Percentiles rank a stretch among this genome's conserved stretches.
These are phyloP conservation scores for Huntiella bhutanensis DNA, from an alignment of 2,329 filamentous ascomycete genomes.

Conservation along the genomic window DNA sequence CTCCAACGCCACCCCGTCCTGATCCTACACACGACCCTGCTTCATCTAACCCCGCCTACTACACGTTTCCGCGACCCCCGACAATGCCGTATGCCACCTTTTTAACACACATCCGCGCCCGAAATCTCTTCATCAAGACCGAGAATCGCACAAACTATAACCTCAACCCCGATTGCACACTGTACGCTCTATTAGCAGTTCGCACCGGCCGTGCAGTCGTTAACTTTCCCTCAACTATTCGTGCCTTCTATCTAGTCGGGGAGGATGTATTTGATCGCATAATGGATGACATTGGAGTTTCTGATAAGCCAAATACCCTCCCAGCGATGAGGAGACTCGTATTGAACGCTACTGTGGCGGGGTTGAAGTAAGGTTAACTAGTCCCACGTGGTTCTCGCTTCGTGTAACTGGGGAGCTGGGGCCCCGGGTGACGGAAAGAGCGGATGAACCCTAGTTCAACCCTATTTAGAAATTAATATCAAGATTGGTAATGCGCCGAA, in stretches of 20 bases:
- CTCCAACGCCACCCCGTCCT: too few relatives aligned
- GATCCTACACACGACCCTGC: not conserved
- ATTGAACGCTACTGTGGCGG: not conserved
- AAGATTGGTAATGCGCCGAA: too few relatives aligned
- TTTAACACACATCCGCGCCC: not conserved
- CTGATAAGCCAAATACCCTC: not conserved
- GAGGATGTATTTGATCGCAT: slow-evolving; percentile 1
- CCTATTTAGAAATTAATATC: too few relatives aligned
- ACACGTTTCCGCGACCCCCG: not conserved
- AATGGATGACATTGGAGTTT: not conserved
- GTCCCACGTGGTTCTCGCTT: too few relatives aligned
- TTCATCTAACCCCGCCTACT: not conserved
- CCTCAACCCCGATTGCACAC: not conserved
- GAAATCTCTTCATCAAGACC: slow-evolving; percentile 6
- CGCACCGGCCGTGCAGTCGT: not conserved
- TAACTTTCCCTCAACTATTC: not conserved
- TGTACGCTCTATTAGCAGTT: slow-evolving; percentile 5
- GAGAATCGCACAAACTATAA: slow-evolving; percentile 7
- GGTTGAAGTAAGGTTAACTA: not conserved
- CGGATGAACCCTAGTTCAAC: too few relatives aligned
- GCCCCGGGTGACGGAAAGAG: too few relatives aligned
- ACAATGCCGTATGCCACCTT: not conserved
- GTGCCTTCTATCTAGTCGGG: not conserved
- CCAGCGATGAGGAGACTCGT: not conserved
- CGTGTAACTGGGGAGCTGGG: too few relatives aligned